A percentile compares a stretch with the other conserved stretches of the same genome.
These are phyloP conservation scores for Medicago truncatula DNA, from an alignment of 306 rosid species.

Conservation along the genomic window MtrunA17r5.0-ANR NC_053042.1:47490501-47491000, in stretches of 20 bases:
- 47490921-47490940: constrained; percentile 57
- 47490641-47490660: constrained; percentile 47
- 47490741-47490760: constrained; percentile 43
- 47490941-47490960: constrained; percentile 36
- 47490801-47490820: constrained; percentile 57
- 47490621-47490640: constrained; percentile 58
- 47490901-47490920: constrained; percentile 53
- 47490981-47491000: constrained; percentile 41
- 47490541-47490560: not conserved
- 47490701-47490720: constrained; percentile 51
- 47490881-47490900: constrained; percentile 55
- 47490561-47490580: constrained; percentile 56
- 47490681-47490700: constrained; percentile 47
- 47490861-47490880: constrained; percentile 3
- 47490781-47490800: constrained; percentile 56
- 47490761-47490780: constrained; percentile 51
- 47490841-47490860: constrained; percentile 38
- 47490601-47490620: constrained; percentile 52
- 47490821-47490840: constrained; percentile 62
- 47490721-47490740: constrained; percentile 50
- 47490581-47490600: constrained; percentile 59
- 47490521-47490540: no score
- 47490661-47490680: constrained; percentile 1
- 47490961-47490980: constrained; percentile 37
- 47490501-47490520: no score